phyloP scores from a whole-genome alignment of 164 flowering plant genomes.

The Sedum album region DNA sequence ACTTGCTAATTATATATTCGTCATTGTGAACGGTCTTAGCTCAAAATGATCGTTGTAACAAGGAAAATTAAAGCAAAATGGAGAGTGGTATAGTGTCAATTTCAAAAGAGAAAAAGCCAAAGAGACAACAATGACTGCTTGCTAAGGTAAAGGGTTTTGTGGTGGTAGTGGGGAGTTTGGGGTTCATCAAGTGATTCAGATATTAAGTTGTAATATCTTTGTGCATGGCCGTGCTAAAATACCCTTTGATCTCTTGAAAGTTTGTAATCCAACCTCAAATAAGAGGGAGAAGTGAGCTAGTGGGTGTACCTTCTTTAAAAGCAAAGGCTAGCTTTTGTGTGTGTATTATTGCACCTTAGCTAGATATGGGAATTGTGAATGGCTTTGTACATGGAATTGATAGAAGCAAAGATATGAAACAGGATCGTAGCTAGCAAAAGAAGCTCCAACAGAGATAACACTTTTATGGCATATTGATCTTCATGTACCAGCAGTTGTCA shows the following conservation, averaged over 20 bases:
- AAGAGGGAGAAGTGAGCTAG: neutral
- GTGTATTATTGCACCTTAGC: neutral
- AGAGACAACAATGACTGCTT: neutral
- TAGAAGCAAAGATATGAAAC: neutral
- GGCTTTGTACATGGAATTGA: neutral
- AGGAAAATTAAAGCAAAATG: too few relatives aligned
- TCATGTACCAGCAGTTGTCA: neutral
- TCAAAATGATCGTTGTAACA: neutral
- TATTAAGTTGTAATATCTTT: neutral
- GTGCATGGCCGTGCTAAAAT: neutral
- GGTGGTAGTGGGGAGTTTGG: slow-evolving; percentile 4
- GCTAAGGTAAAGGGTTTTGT: neutral
- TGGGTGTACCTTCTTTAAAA: neutral
- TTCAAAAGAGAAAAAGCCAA: neutral
- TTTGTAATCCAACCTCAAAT: neutral
- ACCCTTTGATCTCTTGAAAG: neutral
- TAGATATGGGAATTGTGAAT: neutral
- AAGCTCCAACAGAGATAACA: neutral
- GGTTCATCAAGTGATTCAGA: neutral
- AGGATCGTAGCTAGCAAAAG: neutral
- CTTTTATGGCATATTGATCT: neutral
- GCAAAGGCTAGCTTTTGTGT: neutral
- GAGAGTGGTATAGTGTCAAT: neutral
- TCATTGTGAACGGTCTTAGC: neutral
- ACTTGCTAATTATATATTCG: too few relatives aligned